These are phyloP conservation scores for Trametes versicolor DNA, from an alignment of 1,284 basidiomycete species.

Conservation along the genomic window DNA sequence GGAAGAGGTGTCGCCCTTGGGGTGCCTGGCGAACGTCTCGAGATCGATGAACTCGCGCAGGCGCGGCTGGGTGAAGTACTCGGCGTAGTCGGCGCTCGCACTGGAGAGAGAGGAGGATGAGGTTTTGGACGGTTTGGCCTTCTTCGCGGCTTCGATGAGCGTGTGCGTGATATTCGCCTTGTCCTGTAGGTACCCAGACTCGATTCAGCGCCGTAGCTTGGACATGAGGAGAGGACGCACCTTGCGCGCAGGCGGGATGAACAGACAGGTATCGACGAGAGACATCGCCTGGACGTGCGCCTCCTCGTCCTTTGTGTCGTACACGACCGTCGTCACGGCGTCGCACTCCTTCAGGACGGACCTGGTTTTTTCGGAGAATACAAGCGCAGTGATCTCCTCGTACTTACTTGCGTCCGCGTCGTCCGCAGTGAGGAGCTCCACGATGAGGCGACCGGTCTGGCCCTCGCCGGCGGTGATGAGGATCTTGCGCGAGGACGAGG, in stretches of 20 bases:
- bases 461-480: conserved; percentile 37
- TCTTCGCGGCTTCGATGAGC: conserved; percentile 34
- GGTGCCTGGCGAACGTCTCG: conserved; percentile 36
- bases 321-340: conserved; percentile 30
- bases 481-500: conserved; percentile 29
- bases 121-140: conserved; percentile 36
- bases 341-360: conserved; percentile 32
- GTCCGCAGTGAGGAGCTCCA: conserved; percentile 36
- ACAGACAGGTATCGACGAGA: conserved; percentile 34
- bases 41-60: conserved; percentile 40
- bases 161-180: conserved; percentile 36
- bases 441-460: conserved; percentile 39
- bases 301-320: conserved; percentile 30
- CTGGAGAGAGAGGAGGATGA: conserved; percentile 35
- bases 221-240: conserved; percentile 4
- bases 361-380: conserved; percentile 33
- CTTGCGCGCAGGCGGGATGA: conserved; percentile 38
- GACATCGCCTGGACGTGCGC: conserved; percentile 30
- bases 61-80: conserved; percentile 35
- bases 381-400: conserved; percentile 34
- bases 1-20: conserved; percentile 32
- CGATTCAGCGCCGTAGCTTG: too few relatives aligned
- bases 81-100: conserved; percentile 35
- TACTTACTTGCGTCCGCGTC: conserved; percentile 30
- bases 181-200: conserved; percentile 14